Conservation (phyloP, 345 rosid species). For the Syzygium grande region DNA sequence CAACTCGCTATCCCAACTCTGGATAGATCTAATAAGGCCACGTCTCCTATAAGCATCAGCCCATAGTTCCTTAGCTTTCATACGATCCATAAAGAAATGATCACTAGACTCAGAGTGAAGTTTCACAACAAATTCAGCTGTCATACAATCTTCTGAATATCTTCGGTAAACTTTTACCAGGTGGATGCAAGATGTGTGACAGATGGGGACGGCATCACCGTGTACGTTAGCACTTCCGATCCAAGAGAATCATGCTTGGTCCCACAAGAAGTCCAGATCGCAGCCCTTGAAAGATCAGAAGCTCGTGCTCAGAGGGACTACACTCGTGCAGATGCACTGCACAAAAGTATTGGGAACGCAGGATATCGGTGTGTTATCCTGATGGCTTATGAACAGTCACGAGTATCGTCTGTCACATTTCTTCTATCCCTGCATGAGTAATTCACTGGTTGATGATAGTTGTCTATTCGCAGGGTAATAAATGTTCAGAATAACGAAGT, state of each 20-base stretch:
- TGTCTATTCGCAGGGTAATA: constrained; percentile 22
- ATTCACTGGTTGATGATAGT: not conserved
- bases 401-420: not conserved
- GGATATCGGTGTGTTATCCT: constrained; percentile 56
- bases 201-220: constrained; percentile 80
- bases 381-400: not conserved
- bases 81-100: not conserved
- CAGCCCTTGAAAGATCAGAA: constrained; percentile 45
- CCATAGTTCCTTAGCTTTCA: not conserved
- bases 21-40: not conserved
- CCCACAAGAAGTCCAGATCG: constrained; percentile 49
- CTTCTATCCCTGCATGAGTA: not conserved
- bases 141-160: not conserved
- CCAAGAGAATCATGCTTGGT: constrained; percentile 55
- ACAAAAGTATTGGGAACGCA: constrained; percentile 42
- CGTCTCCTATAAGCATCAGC: not conserved
- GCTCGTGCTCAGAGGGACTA: constrained; percentile 58
- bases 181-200: constrained; percentile 65
- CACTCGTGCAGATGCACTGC: constrained; percentile 50
- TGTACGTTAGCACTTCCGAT: constrained; percentile 50
- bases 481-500: constrained; percentile 42
- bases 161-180: constrained; percentile 23
- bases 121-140: not conserved
- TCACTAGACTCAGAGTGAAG: not conserved
- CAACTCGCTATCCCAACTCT: not conserved